These are phyloP conservation scores for Daldinia bambusicola DNA, from an alignment of 495 filamentous ascomycete genomes.

Conservation along the genomic window DNA sequence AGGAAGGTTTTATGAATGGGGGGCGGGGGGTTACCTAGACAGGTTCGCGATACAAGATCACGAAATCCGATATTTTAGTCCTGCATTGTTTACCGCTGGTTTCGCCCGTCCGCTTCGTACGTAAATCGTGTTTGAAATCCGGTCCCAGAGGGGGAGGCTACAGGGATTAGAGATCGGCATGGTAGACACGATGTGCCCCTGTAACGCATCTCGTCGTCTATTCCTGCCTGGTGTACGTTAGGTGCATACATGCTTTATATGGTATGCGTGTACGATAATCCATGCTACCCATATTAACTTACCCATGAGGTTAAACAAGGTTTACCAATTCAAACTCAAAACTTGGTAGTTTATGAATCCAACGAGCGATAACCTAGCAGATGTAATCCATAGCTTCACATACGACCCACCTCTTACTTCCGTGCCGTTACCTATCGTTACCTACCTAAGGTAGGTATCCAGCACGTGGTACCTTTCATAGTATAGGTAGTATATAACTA, in stretches of 20 bases:
- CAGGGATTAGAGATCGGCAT: constrained; percentile 33
- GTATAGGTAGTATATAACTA: too few species aligned
- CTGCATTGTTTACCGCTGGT: constrained; percentile 13
- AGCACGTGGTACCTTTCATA: too few species aligned
- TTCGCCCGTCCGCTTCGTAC: constrained; percentile 7
- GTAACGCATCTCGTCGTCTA: constrained; percentile 40
- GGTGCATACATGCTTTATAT: neutral
- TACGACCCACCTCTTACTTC: too few species aligned
- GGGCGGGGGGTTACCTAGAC: too few species aligned
- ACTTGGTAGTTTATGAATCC: constrained; percentile 10
- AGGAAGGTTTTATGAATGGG: neutral
- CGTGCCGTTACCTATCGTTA: too few species aligned
- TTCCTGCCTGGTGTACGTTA: constrained; percentile 17
- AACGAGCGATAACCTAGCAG: neutral
- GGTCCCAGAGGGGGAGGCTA: constrained; percentile 14
- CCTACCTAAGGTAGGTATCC: too few species aligned
- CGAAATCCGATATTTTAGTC: constrained; percentile 14
- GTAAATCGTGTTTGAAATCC: constrained; percentile 7
- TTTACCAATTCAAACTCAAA: constrained; percentile 21
- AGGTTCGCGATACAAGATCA: constrained; percentile 23
- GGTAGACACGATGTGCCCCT: constrained; percentile 39
- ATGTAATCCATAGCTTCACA: too few species aligned
- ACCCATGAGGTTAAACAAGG: constrained; percentile 19
- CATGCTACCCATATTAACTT: neutral
- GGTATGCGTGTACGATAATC: neutral